Evolutionary conservation across 106 monocot species (phyloP).

Genomic region (Hemerocallis citrina): DNA sequence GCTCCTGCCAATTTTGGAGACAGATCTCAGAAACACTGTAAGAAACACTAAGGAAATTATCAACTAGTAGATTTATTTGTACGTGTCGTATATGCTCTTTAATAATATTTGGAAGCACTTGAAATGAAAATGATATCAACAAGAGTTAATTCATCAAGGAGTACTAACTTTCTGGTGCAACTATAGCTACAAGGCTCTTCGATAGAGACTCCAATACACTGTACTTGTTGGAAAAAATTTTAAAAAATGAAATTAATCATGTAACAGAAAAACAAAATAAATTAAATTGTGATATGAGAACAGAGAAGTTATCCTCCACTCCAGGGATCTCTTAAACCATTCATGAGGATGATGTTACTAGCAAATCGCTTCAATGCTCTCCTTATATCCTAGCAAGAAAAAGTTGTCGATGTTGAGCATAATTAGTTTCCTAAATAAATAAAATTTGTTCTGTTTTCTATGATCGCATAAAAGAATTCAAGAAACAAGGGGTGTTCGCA

Average conservation of each 20-base stretch:
- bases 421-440: no score
- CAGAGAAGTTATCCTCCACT: conserved; percentile 40
- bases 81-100: no score
- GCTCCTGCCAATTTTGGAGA: conserved; percentile 24
- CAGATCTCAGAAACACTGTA: neutral
- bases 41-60: no score
- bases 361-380: conserved; percentile 25
- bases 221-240: neutral
- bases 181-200: conserved; percentile 8
- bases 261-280: neutral
- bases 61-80: no score
- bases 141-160: neutral
- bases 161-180: conserved; percentile 11
- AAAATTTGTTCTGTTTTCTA: no score
- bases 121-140: no score
- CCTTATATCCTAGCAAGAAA: conserved; percentile 12
- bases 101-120: no score
- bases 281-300: neutral
- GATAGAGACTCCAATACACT: conserved; percentile 13
- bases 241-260: neutral
- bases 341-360: conserved; percentile 54
- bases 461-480: no score
- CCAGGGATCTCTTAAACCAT: conserved; percentile 60
- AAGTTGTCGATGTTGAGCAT: no score
- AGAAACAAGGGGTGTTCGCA: no score